phyloP scores from a whole-genome alignment of 106 monocot species.

The Dendrobium nobile region DNA sequence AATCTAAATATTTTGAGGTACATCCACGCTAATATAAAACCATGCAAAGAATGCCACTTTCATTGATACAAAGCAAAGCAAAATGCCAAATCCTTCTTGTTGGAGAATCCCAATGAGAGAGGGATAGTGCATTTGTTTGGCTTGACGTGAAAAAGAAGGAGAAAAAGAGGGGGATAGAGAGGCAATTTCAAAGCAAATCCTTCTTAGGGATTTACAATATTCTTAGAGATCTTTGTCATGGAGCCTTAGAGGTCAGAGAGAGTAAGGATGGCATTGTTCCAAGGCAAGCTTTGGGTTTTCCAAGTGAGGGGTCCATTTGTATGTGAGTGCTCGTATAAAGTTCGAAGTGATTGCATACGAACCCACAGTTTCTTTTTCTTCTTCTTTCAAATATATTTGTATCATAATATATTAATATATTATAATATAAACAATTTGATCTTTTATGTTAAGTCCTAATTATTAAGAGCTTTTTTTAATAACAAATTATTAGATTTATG shows the following conservation, averaged over 20 bases:
- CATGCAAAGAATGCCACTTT: neutral
- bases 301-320: neutral
- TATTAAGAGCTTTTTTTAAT: no score
- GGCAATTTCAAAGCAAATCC: conserved; percentile 1
- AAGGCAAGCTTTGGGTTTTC: neutral
- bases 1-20: neutral
- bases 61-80: no score
- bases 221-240: conserved; percentile 9
- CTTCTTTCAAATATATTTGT: no score
- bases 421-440: no score
- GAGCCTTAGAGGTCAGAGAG: neutral
- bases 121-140: conserved; percentile 1
- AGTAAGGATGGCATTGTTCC: no score
- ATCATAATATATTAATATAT: no score
- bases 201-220: conserved; percentile 23
- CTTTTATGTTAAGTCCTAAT: no score
- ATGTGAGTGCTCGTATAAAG: neutral
- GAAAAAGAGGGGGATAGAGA: neutral
- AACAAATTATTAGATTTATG: no score
- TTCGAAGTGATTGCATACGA: neutral
- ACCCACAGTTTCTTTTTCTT: no score
- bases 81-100: no score
- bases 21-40: conserved; percentile 4
- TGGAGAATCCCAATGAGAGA: conserved; percentile 7
- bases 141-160: neutral